A percentile compares a stretch with the other conserved stretches of the same genome.
Conservation (phyloP, 2,329 filamentous ascomycete genomes). For the Coniochaeta ligniaria region DNA sequence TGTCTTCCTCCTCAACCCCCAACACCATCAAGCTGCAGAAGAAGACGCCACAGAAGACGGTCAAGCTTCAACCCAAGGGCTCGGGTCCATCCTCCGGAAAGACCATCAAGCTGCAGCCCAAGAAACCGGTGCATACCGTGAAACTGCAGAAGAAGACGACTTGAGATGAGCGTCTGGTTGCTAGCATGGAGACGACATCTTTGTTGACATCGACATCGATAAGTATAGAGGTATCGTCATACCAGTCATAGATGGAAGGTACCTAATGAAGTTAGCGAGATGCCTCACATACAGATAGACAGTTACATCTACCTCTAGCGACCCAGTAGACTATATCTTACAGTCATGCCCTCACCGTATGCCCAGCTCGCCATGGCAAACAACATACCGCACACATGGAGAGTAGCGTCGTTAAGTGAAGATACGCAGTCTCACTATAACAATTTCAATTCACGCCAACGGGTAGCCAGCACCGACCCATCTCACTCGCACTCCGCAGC, state of each 20-base stretch:
- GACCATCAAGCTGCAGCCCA: background rate
- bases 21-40: background rate
- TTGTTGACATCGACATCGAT: too few relatives aligned
- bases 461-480: background rate
- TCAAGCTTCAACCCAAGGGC: background rate
- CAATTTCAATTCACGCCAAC: background rate
- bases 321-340: too few relatives aligned
- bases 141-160: background rate
- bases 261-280: too few relatives aligned
- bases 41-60: background rate
- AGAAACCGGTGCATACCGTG: background rate
- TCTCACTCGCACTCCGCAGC: background rate
- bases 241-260: too few relatives aligned
- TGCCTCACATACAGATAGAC: too few relatives aligned
- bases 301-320: too few relatives aligned
- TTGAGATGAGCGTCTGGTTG: background rate
- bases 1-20: background rate
- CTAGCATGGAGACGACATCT: too few relatives aligned
- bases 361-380: too few relatives aligned
- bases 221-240: too few relatives aligned
- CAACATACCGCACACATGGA: background rate
- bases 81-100: background rate
- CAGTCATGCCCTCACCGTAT: too few relatives aligned
- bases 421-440: background rate
- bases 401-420: background rate